Percentiles rank a stretch among this genome's conserved stretches.
Evolutionary conservation across 345 rosid species (phyloP).

Genomic region (Draba incana): DNA sequence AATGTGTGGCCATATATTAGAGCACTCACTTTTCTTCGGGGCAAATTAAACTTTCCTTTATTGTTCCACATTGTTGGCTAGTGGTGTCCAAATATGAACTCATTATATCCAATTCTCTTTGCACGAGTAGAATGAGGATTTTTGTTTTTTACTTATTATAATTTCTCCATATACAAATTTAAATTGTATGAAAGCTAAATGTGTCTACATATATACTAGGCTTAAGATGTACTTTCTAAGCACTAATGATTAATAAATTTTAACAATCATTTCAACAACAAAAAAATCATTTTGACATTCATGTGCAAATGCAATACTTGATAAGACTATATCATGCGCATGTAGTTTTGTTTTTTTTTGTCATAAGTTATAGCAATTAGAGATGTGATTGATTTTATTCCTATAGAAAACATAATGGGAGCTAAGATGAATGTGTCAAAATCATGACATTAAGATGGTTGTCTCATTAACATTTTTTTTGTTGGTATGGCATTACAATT

Average conservation of each 20-base stretch:
- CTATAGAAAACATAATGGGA: constrained; percentile 13
- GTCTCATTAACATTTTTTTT: not conserved
- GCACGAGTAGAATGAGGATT: not conserved
- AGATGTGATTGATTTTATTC: constrained; percentile 25
- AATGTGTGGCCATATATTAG: constrained; percentile 7
- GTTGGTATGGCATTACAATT: not conserved
- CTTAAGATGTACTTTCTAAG: constrained; percentile 30
- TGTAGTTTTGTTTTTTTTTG: not conserved
- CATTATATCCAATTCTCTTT: constrained; percentile 30
- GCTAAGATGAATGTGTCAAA: constrained; percentile 23
- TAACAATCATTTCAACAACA: too few species aligned
- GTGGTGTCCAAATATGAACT: constrained; percentile 37
- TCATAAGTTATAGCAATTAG: constrained; percentile 4
- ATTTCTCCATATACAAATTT: not conserved
- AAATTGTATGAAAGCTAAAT: not conserved
- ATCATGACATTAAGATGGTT: not conserved
- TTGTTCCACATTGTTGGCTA: constrained; percentile 37
- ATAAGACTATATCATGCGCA: constrained; percentile 35
- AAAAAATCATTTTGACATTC: not conserved
- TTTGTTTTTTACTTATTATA: too few species aligned
- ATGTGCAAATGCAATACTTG: constrained; percentile 12
- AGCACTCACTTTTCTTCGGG: constrained; percentile 20
- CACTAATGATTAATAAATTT: constrained; percentile 2
- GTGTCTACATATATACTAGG: not conserved
- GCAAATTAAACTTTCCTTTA: constrained; percentile 26